Evolutionary conservation across 768 basidiomycete species (phyloP), one percentile per base, ranked within the genome.

Genomic region (Royoungia palumana): DNA sequence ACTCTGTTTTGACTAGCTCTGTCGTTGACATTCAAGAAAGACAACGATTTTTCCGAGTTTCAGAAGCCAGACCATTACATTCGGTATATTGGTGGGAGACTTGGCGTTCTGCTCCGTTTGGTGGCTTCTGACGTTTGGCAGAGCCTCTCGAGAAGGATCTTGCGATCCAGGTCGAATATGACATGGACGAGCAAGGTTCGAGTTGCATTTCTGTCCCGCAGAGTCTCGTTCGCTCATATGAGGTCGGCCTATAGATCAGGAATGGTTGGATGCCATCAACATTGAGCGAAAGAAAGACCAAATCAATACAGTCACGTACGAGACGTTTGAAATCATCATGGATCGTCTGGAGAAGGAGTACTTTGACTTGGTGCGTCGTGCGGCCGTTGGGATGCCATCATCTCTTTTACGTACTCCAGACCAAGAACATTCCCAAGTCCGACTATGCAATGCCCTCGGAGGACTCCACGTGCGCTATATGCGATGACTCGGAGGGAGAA

Each of bases 341-440:
- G 96, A 99, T 70, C 81, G 91, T 49, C 67, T 99, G 55, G 96
- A 99, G 75, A 99, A 99, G 73, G 96, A 98, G 66, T 99, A 94
- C 90, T 99, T 97, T 61, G 89, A 94, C 62, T 69, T 99, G 70
- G 94, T 95, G 57, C 53, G 81, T 66, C 28, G 43, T 61, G 7
- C 46, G 20, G 30, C 35, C 49, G 39, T 41, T 47, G 40, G 14
- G 14, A 46, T 51, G 43, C 4, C 38, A 17, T 44, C 48, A 37
- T 27, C 17, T 34, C 46, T 47, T 27, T 49, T 30, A 21, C 22
- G 36, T 17, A 46, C 32, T 48, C 14, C 54, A 96, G 94, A 93
- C 89, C 41, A 97, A 97, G 73, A 85, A 87, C 58, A 82, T 98
- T 14, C 94, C 93, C 0, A 94, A 96, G 68, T 82, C 86, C 1